Base-by-base conservation (phyloP, 768 basidiomycete species). In the Infundibulicybe gibba region DNA sequence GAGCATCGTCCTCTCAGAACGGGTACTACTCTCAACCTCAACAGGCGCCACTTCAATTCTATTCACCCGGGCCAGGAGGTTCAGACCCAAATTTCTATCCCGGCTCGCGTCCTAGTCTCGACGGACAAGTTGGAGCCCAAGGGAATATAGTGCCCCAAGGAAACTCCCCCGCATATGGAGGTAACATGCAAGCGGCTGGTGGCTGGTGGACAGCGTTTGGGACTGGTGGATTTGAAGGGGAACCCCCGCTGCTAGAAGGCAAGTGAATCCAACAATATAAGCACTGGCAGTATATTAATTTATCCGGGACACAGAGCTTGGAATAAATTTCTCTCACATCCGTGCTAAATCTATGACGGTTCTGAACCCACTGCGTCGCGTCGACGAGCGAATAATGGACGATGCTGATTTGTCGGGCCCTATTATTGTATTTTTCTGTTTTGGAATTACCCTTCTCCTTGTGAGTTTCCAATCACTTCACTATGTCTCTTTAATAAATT, bases 381-480 rank as follows among this genome's bases (percentile, higher is more conserved):
- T 94, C 30, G 87, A 97, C 51, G 90, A 87, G 52, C 86, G 79
- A 48, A 98, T 99, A 49, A 99, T 99, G 97, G 97, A 99, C 65
- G 97, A 99, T 57, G 94, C 95, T 16, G 97, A 99, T 68, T 77
- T 99, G 25, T 94, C 95, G 8, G 97, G 97, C 0, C 97, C 97
- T 8, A 80, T 97, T 40, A 80, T 97, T 5, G 97, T 97, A 70
- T 87, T 87, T 61, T 91, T 98, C 63, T 90, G 90, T 57, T 98
- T 98, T 63, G 97, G 87, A 11, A 86, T 89, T 35, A 92, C 89
- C 59, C 77, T 99, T 2, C 80, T 99, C 42, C 80, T 98, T 51
- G 97, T 97, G 48, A 59, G 93, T 81, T 42, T 20, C 12, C 17
- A 25, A 11, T 32, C 20, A 49, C 35, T 30, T 33, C 14, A 14